These are phyloP conservation scores for Pulveroboletus ravenelii DNA, from an alignment of 768 basidiomycete genomes.

Conservation along the genomic window DNA sequence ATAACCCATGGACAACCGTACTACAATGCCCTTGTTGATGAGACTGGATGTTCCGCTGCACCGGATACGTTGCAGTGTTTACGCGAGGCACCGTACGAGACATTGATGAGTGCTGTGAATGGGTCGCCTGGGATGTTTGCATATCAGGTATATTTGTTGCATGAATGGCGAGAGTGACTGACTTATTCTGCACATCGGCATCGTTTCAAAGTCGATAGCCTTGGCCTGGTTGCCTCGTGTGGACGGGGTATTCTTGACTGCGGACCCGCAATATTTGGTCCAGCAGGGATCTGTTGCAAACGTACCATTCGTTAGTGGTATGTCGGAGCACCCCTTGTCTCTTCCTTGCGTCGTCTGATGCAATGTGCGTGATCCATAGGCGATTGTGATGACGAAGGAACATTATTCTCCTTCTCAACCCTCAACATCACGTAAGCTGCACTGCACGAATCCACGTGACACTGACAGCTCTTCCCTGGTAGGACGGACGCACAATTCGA, in stretches of 20 bases:
- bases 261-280: conserved; percentile 29
- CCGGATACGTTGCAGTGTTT: conserved; percentile 33
- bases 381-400: conserved; percentile 40
- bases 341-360: neutral
- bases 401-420: conserved; percentile 42
- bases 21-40: conserved; percentile 29
- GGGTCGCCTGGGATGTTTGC: conserved; percentile 28
- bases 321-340: neutral
- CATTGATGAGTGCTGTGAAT: conserved; percentile 31
- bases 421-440: conserved; percentile 45
- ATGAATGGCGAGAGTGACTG: neutral
- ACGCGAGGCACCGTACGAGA: conserved; percentile 26
- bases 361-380: conserved; percentile 17
- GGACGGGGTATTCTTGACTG: conserved; percentile 37
- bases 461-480: too few relatives aligned
- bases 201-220: conserved; percentile 16
- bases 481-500: conserved; percentile 26
- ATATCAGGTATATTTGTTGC: conserved; percentile 25
- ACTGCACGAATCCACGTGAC: too few relatives aligned
- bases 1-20: conserved; percentile 20
- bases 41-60: conserved; percentile 28
- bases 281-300: conserved; percentile 33
- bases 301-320: conserved; percentile 7
- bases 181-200: too few relatives aligned
- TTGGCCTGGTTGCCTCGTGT: conserved; percentile 36